Evolutionary conservation across 2,329 filamentous ascomycete species (phyloP).

Genomic region (Paramyrothecium roridum): DNA sequence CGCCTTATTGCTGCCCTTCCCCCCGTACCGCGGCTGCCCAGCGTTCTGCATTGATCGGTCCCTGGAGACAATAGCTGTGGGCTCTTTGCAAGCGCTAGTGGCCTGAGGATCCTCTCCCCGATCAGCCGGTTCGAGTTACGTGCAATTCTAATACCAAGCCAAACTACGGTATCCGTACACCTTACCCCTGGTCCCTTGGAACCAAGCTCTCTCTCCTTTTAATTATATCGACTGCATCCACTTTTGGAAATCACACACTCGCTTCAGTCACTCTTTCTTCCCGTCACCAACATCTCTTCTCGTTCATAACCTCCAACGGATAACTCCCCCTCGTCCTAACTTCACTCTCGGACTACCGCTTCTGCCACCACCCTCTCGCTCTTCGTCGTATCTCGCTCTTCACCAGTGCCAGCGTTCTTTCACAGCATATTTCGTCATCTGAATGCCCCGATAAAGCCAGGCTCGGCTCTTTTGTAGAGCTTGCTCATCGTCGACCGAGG

Average conservation of each 20-base stretch:
- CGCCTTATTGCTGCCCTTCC: neutral
- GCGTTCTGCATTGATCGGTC: neutral
- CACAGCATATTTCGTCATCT: conserved; percentile 14
- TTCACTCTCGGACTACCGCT: neutral
- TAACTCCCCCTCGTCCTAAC: neutral
- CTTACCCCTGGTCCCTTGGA: conserved; percentile 15
- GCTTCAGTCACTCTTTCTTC: conserved; percentile 38
- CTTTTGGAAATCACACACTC: conserved; percentile 29
- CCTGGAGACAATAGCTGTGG: neutral
- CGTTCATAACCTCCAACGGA: conserved; percentile 10
- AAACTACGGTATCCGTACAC: conserved; percentile 7
- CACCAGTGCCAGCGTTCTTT: conserved; percentile 3
- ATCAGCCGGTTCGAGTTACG: conserved; percentile 29
- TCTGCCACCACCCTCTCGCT: neutral
- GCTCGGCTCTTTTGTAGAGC: conserved; percentile 33
- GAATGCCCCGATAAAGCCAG: conserved; percentile 31
- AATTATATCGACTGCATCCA: conserved; percentile 34
- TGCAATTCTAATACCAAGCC: neutral
- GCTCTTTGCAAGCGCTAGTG: conserved; percentile 17
- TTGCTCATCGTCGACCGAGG: conserved; percentile 18
- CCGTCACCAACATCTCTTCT: conserved; percentile 16
- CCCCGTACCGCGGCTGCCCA: neutral
- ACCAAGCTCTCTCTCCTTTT: conserved; percentile 29
- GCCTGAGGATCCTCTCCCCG: conserved; percentile 26
- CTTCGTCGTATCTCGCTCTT: neutral